Conservation (phyloP, 1,284 basidiomycete species). For the Cutaneotrichosporon arboriforme region DNA sequence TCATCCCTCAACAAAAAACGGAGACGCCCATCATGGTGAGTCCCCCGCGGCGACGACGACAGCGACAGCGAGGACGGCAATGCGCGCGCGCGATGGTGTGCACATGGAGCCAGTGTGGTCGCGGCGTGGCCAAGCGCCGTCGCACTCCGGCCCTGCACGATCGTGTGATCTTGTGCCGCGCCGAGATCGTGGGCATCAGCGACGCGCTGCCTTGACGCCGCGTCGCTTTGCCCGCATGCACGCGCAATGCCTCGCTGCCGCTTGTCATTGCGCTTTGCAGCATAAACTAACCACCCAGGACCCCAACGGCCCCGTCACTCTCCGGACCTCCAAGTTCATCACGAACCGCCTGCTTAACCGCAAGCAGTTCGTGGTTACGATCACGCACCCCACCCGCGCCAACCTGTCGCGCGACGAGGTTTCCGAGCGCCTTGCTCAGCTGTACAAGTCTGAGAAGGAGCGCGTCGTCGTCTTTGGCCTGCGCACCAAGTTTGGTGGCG, state of each 20-base stretch:
- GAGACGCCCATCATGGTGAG: slow-evolving; percentile 41
- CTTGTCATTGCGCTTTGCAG: too few relatives aligned
- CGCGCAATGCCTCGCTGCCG: too few relatives aligned
- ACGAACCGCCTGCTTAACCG: slow-evolving; percentile 97
- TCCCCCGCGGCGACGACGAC: slow-evolving; percentile 5
- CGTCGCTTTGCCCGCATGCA: too few relatives aligned
- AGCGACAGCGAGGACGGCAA: slow-evolving; percentile 3
- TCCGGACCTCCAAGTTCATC: slow-evolving; percentile 99
- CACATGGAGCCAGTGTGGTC: too few relatives aligned
- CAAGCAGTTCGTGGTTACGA: slow-evolving; percentile 79
- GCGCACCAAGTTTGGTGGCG: slow-evolving; percentile 98
- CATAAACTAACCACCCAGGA: slow-evolving; percentile 53
- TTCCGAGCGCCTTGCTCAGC: slow-evolving; percentile 78
- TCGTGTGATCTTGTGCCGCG: too few relatives aligned
- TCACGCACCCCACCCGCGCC: slow-evolving; percentile 90
- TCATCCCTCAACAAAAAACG: slow-evolving; percentile 14
- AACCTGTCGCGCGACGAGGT: slow-evolving; percentile 94
- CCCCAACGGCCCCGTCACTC: slow-evolving; percentile 83
- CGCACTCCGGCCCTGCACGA: too few relatives aligned
- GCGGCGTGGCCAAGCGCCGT: too few relatives aligned
- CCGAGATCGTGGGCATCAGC: too few relatives aligned
- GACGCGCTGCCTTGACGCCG: too few relatives aligned
- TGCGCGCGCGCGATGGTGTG: background rate
- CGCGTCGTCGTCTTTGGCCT: slow-evolving; percentile 58
- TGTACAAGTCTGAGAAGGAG: slow-evolving; percentile 62